Percentiles rank a stretch among this genome's conserved stretches.
phyloP scores from a whole-genome alignment of 495 filamentous ascomycete genomes.

The Xylaria castorea region DNA sequence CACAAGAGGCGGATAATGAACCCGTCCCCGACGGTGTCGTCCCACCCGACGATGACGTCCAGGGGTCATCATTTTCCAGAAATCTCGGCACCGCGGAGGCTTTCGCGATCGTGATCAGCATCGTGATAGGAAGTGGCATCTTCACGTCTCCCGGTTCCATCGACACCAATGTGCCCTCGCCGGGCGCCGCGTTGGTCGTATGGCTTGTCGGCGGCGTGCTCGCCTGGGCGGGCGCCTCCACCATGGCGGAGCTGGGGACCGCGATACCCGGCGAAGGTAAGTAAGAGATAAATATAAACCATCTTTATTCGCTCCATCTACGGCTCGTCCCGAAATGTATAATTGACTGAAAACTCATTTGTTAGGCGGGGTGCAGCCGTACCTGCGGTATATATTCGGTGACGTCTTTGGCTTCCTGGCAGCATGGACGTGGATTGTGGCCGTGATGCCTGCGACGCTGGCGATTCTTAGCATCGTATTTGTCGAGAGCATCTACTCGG shows the following conservation, averaged over 20 bases:
- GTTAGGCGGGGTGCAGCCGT: conserved; percentile 60
- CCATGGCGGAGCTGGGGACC: conserved; percentile 62
- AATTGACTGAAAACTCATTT: conserved; percentile 5
- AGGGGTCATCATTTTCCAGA: conserved; percentile 45
- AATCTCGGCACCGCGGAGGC: conserved; percentile 58
- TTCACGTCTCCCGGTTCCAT: conserved; percentile 64
- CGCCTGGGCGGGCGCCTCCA: conserved; percentile 63
- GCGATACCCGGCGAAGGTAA: conserved; percentile 57
- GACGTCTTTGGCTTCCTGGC: conserved; percentile 61
- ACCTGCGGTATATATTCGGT: conserved; percentile 62
- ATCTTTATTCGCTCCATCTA: too few relatives aligned
- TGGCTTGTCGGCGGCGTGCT: conserved; percentile 61
- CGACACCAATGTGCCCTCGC: conserved; percentile 62
- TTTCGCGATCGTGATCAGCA: conserved; percentile 62
- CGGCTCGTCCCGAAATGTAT: not conserved
- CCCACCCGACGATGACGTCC: conserved; percentile 27
- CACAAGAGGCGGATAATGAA: conserved; percentile 21
- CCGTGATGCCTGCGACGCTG: conserved; percentile 62
- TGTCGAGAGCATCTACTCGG: conserved; percentile 60
- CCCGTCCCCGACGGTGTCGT: conserved; percentile 18
- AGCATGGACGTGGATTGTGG: conserved; percentile 65
- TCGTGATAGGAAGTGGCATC: conserved; percentile 62
- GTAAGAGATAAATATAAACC: conserved; percentile 22
- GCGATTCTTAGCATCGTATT: conserved; percentile 67
- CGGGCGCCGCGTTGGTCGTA: conserved; percentile 56